Conservation (phyloP, 1,139 yeast species). For the Saccharomycopsis hybrid region DNA sequence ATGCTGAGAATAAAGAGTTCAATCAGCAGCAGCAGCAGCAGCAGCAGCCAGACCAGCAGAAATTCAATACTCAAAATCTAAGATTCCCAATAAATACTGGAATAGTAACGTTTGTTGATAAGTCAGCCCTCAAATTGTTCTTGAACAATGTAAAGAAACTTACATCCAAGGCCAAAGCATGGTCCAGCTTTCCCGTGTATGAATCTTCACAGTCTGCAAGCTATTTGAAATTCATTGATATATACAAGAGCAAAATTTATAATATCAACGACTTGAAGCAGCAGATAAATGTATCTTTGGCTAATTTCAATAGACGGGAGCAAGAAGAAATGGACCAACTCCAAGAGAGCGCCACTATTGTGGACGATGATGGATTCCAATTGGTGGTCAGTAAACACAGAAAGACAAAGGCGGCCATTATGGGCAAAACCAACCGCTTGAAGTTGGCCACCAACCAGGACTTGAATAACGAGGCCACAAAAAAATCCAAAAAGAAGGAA, state of each 20-base stretch:
- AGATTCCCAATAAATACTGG: constrained; percentile 70
- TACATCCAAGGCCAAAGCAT: constrained; percentile 26
- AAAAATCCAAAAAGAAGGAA: constrained; percentile 67
- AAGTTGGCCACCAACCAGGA: constrained; percentile 40
- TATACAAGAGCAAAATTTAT: constrained; percentile 29
- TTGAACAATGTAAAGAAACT: constrained; percentile 53
- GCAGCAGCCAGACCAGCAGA: too few species aligned
- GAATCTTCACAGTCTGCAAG: constrained; percentile 22
- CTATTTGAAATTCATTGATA: constrained; percentile 27
- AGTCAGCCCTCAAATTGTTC: constrained; percentile 63
- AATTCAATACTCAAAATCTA: too few species aligned
- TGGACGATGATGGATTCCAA: constrained; percentile 92
- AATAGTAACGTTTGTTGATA: constrained; percentile 69
- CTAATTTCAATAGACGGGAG: constrained; percentile 67
- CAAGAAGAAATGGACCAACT: constrained; percentile 55
- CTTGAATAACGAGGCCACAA: constrained; percentile 26
- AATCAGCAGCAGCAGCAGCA: constrained; percentile 1
- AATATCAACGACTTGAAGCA: constrained; percentile 38
- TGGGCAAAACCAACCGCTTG: constrained; percentile 41
- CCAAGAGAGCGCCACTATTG: constrained; percentile 48
- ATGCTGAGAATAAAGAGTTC: constrained; percentile 27
- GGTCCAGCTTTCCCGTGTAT: constrained; percentile 33
- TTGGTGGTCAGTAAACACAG: constrained; percentile 82
- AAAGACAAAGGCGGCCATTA: constrained; percentile 63
- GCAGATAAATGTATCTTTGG: constrained; percentile 53